Evolutionary conservation across 768 basidiomycete species (phyloP).

Genomic region (Lactarius hengduanensis): DNA sequence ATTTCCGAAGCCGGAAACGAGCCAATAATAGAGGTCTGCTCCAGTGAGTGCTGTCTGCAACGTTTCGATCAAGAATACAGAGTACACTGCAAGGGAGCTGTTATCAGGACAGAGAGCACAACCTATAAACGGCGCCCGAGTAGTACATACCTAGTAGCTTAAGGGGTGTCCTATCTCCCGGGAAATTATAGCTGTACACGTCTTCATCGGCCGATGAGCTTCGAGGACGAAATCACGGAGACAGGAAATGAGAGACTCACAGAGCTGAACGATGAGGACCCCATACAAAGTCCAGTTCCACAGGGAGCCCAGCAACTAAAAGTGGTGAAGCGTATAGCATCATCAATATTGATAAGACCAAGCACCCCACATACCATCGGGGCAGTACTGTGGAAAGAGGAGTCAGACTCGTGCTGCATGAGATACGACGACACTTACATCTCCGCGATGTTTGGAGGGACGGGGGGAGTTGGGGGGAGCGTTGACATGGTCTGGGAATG

Average conservation of each 20-base stretch:
- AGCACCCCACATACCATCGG: not conserved
- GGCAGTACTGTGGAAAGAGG: not conserved
- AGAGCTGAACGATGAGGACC: slow-evolving; percentile 34
- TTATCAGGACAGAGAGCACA: not conserved
- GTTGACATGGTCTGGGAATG: not conserved
- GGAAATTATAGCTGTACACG: slow-evolving; percentile 21
- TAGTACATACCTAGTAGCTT: slow-evolving; percentile 13
- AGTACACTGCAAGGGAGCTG: slow-evolving; percentile 29
- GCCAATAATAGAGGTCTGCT: slow-evolving; percentile 35
- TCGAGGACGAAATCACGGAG: too few species aligned
- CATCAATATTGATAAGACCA: too few species aligned
- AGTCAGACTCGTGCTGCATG: not conserved
- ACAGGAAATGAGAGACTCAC: slow-evolving; percentile 27
- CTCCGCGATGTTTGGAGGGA: slow-evolving; percentile 3
- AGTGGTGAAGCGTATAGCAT: not conserved
- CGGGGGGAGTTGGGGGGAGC: not conserved
- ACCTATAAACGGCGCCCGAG: too few species aligned
- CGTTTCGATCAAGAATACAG: slow-evolving; percentile 32
- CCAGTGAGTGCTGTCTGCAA: slow-evolving; percentile 33
- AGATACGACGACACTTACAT: not conserved
- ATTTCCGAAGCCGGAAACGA: slow-evolving; percentile 35
- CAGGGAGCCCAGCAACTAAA: slow-evolving; percentile 16
- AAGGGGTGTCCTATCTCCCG: not conserved
- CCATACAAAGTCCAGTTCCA: slow-evolving; percentile 35
- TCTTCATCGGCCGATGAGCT: slow-evolving; percentile 5